A percentile compares a stretch with the other conserved stretches of the same genome.
Evolutionary conservation across 768 basidiomycete species (phyloP).

Genomic region (Trametes punicea): DNA sequence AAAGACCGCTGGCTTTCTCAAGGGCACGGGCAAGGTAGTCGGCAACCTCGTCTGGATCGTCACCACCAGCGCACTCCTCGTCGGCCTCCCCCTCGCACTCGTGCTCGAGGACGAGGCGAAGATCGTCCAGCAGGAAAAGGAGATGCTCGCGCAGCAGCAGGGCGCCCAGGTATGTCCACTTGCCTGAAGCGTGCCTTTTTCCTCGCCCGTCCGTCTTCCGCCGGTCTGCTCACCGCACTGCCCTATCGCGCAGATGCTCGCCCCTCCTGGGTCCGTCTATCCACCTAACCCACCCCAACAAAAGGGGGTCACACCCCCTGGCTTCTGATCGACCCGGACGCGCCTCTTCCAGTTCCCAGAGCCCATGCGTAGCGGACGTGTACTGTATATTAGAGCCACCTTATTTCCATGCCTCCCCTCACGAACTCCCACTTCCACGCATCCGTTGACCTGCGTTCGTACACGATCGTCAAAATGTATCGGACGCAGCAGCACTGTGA

Average conservation of each 20-base stretch:
- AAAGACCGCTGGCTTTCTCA: slow-evolving; percentile 60
- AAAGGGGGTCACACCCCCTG: slow-evolving; percentile 75
- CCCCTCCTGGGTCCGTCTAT: slow-evolving; percentile 50
- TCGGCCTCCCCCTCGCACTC: slow-evolving; percentile 90
- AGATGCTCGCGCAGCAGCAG: slow-evolving; percentile 89
- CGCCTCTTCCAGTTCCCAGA: background rate
- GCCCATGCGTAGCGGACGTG: slow-evolving; percentile 15
- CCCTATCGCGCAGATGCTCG: slow-evolving; percentile 59
- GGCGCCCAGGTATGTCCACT: slow-evolving; percentile 56
- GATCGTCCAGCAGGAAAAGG: slow-evolving; percentile 90
- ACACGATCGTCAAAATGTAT: slow-evolving; percentile 9
- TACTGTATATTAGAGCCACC: slow-evolving; percentile 21
- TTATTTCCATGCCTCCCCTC: slow-evolving; percentile 17
- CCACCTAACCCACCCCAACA: slow-evolving; percentile 38
- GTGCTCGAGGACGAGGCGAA: slow-evolving; percentile 96
- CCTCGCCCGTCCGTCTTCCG: background rate
- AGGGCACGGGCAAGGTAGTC: slow-evolving; percentile 63
- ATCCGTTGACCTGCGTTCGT: slow-evolving; percentile 9
- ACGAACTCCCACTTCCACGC: slow-evolving; percentile 7
- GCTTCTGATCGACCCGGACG: slow-evolving; percentile 52
- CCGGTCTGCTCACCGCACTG: slow-evolving; percentile 7
- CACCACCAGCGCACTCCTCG: slow-evolving; percentile 89
- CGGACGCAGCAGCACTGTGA: slow-evolving; percentile 7
- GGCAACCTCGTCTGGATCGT: slow-evolving; percentile 94
- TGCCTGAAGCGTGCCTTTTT: slow-evolving; percentile 6